Base-by-base conservation (phyloP, 2,329 filamentous ascomycete genomes). In the Sphaerulina musiva region DNA sequence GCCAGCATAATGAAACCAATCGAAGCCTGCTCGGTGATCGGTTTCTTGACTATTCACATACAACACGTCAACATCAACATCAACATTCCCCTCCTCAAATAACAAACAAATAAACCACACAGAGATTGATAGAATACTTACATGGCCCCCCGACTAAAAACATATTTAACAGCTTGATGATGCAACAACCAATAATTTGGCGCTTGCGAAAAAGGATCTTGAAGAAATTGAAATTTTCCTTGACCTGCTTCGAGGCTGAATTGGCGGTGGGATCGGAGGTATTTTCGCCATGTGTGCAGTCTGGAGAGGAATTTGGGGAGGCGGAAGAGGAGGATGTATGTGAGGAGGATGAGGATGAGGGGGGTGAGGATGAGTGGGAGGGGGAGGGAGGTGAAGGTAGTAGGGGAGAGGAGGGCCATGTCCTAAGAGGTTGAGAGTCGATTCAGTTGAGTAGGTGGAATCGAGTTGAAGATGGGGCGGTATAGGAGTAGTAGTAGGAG, bases 181-280 rank as follows among this genome's bases (percentile, higher is more conserved):
- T 42, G 40, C 14, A 40, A 45, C n/a, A 51, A 45, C 34, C 34
- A 51, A 34, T 45, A 51, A 20, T 51, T 51, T 7, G n/a, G 41
- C 6, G 48, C 43, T n/a, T 51, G 40, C n/a, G 48, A 51, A 12
- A 51, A 51, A 2, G 48, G 48, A 26, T 51, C 48, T 38, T 51
- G 40, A 29, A 51, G 48, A n/a, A 29, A 44, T 36, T 45, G 26
- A 12, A 45, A 31, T 23, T 51, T 45, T 3, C 34, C 34, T n/a
- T 7, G 5, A 2, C 34, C 34, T 11, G 34, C 10, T n/a, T 38
- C 34, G 12, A 38, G 5, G 10, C 10, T 11, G 34, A 38, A 38
- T n/a, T 12, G 34, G 3, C 34, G 10, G 8, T 38, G 34, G 2
- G 34, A 38, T 4, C 1, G 4, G 5, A 38, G 2, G 8, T 38